Percentiles rank a stretch among this genome's conserved stretches.
Evolutionary conservation across 176 grass and related monocot genomes (phyloP).

Genomic region (Carex pumila): DNA sequence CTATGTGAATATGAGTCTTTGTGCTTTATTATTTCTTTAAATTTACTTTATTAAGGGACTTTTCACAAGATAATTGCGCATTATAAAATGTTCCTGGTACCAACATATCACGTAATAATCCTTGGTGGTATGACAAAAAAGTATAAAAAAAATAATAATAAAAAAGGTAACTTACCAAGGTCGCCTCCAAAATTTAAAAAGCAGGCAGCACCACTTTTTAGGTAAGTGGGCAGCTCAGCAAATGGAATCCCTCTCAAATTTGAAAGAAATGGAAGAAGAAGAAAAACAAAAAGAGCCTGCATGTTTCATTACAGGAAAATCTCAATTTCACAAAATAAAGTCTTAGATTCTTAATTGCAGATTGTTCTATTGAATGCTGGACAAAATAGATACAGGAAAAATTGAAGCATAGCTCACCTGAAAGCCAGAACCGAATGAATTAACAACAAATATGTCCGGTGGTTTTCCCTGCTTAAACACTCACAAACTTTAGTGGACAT

Average conservation of each 20-base stretch:
- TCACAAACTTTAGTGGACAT: background rate
- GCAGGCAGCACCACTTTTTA: constrained; percentile 68
- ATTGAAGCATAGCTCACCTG: constrained; percentile 43
- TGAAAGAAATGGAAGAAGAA: constrained; percentile 81
- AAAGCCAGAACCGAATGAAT: constrained; percentile 94
- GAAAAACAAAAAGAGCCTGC: constrained; percentile 91
- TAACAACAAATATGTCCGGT: constrained; percentile 93
- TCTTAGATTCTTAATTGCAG: constrained; percentile 1
- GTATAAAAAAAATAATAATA: background rate
- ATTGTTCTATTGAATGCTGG: constrained; percentile 1
- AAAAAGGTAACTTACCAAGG: constrained; percentile 42
- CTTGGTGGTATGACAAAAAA: constrained; percentile 3
- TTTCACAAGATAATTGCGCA: background rate
- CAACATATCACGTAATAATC: background rate
- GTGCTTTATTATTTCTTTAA: background rate
- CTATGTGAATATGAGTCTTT: background rate
- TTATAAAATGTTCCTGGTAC: background rate
- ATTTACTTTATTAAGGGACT: background rate
- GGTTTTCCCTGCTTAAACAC: constrained; percentile 53
- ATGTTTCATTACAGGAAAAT: constrained; percentile 23
- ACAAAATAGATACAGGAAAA: background rate
- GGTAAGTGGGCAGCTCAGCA: constrained; percentile 57
- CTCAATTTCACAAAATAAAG: constrained; percentile 10
- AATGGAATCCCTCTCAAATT: constrained; percentile 85
- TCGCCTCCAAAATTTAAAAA: constrained; percentile 80